Conservation (phyloP, 1,139 yeast genomes). For the Debaryomyces psychrophilus region DNA sequence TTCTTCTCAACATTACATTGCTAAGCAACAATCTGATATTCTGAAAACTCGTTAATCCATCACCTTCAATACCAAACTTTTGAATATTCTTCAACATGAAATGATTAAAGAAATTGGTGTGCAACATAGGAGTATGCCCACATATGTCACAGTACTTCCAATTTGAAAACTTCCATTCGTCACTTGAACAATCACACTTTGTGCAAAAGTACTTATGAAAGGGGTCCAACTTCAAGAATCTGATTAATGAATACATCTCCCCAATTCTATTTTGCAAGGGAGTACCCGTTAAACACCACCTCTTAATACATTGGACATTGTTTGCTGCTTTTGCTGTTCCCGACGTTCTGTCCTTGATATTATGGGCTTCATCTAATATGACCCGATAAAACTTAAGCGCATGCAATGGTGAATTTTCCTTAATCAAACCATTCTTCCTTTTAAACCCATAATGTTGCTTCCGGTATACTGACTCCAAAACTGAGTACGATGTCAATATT, state of each 20-base stretch:
- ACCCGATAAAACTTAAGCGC: constrained; percentile 79
- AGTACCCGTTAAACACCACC: constrained; percentile 95
- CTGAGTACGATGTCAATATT: constrained; percentile 87
- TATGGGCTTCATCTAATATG: constrained; percentile 96
- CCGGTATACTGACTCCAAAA: constrained; percentile 82
- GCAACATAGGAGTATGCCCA: constrained; percentile 92
- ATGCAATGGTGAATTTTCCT: constrained; percentile 78
- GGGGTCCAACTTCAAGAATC: constrained; percentile 83
- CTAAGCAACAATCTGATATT: constrained; percentile 72
- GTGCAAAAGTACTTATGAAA: constrained; percentile 90
- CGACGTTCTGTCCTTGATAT: constrained; percentile 90
- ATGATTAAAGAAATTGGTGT: constrained; percentile 92
- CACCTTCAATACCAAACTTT: constrained; percentile 77
- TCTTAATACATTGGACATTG: constrained; percentile 63
- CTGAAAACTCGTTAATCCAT: constrained; percentile 75
- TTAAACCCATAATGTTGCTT: constrained; percentile 83
- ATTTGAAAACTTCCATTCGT: constrained; percentile 82
- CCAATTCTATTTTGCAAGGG: constrained; percentile 96
- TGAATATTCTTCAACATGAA: constrained; percentile 93
- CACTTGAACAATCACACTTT: constrained; percentile 79
- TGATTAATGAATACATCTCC: constrained; percentile 86
- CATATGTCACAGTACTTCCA: constrained; percentile 84
- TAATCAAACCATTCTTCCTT: constrained; percentile 67
- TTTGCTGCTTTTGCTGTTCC: constrained; percentile 94
- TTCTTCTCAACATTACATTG: constrained; percentile 88